Evolutionary conservation across 75 land plant genomes (phyloP).

Genomic region (Selaginella tamariscina): DNA sequence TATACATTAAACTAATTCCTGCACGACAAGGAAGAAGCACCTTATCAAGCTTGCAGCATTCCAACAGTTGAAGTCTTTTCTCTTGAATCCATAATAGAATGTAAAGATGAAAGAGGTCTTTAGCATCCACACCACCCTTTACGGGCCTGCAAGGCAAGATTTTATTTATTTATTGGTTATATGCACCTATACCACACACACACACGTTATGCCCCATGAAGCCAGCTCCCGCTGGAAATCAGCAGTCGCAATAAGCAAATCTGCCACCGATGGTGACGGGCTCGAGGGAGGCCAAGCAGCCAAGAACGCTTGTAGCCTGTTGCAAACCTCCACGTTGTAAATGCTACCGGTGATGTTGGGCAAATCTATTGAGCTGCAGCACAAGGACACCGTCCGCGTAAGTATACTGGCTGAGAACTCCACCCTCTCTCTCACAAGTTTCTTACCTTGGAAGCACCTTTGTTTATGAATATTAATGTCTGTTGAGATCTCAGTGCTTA

Average conservation of each 20-base stretch:
- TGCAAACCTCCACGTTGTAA: constrained; percentile 67
- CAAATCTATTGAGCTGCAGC: constrained; percentile 74
- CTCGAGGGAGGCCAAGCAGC: constrained; percentile 78
- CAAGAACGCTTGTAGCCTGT: constrained; percentile 56
- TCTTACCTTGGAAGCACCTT: constrained; percentile 68
- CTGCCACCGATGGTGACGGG: constrained; percentile 62
- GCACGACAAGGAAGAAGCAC: too few relatives aligned
- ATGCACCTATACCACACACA: not conserved
- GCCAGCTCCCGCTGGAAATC: constrained; percentile 77
- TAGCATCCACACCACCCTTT: constrained; percentile 75
- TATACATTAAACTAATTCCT: too few relatives aligned
- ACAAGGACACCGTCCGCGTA: constrained; percentile 1
- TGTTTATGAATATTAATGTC: constrained; percentile 76
- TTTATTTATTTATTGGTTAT: not conserved
- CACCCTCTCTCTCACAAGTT: too few relatives aligned
- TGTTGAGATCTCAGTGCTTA: constrained; percentile 54
- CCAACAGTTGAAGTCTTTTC: constrained; percentile 59
- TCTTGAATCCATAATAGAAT: constrained; percentile 86
- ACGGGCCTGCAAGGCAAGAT: constrained; percentile 33
- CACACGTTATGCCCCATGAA: constrained; percentile 69
- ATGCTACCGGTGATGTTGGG: constrained; percentile 69
- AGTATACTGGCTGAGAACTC: too few relatives aligned
- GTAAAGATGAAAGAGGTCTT: constrained; percentile 61
- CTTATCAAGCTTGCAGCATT: constrained; percentile 81
- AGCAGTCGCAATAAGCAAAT: constrained; percentile 61